Conservation (phyloP, 306 rosid species). For the Luffa acutangula region DNA sequence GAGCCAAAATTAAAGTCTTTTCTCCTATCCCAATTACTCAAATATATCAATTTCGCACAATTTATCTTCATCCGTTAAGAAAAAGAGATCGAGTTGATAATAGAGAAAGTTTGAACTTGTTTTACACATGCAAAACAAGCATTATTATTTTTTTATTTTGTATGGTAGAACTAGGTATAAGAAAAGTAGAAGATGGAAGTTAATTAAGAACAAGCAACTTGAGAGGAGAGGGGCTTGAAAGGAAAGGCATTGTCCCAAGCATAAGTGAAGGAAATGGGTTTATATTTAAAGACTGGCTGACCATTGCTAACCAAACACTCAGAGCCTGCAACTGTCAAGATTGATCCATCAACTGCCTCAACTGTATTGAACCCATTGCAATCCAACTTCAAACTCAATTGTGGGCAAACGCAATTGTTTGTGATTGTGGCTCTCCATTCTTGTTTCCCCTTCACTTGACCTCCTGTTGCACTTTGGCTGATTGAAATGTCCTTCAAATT, state of each 20-base stretch:
- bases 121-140: too few species aligned
- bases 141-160: too few species aligned
- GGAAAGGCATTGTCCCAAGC: slow-evolving; percentile 15
- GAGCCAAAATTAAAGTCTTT: too few species aligned
- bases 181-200: background rate
- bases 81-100: too few species aligned
- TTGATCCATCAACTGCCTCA: slow-evolving; percentile 12
- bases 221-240: slow-evolving; percentile 1
- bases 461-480: slow-evolving; percentile 17
- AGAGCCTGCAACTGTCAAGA: background rate
- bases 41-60: too few species aligned
- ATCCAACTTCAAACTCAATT: background rate
- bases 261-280: slow-evolving; percentile 3
- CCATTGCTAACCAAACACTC: slow-evolving; percentile 17
- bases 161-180: too few species aligned
- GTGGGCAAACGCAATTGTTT: slow-evolving; percentile 23
- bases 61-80: too few species aligned
- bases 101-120: too few species aligned
- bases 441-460: background rate
- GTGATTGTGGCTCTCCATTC: slow-evolving; percentile 27
- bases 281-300: background rate
- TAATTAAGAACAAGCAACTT: background rate
- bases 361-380: slow-evolving; percentile 19
- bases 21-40: too few species aligned
- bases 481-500: background rate